phyloP scores from a whole-genome alignment of 306 rosid genomes.

The Macrotyloma uniflorum region DNA sequence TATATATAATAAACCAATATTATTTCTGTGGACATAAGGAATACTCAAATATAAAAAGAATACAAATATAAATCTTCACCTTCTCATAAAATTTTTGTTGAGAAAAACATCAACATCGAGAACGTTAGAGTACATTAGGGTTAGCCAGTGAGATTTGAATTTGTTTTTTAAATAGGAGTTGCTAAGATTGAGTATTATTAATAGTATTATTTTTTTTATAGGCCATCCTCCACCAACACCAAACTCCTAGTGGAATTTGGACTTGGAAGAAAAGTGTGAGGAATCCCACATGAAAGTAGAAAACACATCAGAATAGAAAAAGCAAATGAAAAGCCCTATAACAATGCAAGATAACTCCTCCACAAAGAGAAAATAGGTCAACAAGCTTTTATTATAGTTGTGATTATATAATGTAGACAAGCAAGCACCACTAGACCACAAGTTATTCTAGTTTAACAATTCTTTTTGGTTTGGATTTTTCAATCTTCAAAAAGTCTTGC shows the following conservation, averaged over 20 bases:
- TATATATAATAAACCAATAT: too few relatives aligned
- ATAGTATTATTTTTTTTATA: not conserved
- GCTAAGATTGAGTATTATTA: not conserved
- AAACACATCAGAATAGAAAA: slow-evolving; percentile 36
- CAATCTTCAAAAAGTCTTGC: slow-evolving; percentile 32
- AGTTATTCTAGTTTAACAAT: slow-evolving; percentile 38
- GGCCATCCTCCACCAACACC: slow-evolving; percentile 43
- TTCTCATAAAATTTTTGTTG: too few relatives aligned
- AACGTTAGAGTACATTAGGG: slow-evolving; percentile 23
- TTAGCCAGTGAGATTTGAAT: slow-evolving; percentile 21
- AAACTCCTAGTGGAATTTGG: slow-evolving; percentile 48
- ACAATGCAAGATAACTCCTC: slow-evolving; percentile 42
- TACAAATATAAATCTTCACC: too few relatives aligned
- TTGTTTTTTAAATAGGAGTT: slow-evolving; percentile 12
- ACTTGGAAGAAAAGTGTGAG: slow-evolving; percentile 41
- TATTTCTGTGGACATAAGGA: too few relatives aligned
- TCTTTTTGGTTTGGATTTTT: slow-evolving; percentile 44
- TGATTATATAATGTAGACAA: slow-evolving; percentile 45
- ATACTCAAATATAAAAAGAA: too few relatives aligned
- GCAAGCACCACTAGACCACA: slow-evolving; percentile 45
- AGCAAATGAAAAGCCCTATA: slow-evolving; percentile 20
- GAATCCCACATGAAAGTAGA: slow-evolving; percentile 43
- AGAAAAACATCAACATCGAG: slow-evolving; percentile 33
- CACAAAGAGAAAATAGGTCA: slow-evolving; percentile 43
- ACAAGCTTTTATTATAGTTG: slow-evolving; percentile 36